Base-by-base conservation (phyloP, 805 yeast genomes). In the Metschnikowia bowlesiae region DNA sequence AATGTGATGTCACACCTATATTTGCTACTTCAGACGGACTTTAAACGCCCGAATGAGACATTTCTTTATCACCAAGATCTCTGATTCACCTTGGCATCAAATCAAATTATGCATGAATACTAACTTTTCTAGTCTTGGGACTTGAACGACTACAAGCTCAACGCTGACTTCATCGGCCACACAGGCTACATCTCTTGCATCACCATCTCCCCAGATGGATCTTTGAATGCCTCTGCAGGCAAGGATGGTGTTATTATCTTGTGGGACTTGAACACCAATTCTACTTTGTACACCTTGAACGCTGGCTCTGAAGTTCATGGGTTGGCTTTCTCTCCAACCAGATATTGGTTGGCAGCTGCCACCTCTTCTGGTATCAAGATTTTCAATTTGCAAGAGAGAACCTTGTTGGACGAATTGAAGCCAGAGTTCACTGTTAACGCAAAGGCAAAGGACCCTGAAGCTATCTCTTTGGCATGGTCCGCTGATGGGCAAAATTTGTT, bases 311-410 rank as follows among this genome's bases (percentile, higher is more conserved):
- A 92, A 83, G 90, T 94, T 67, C 89, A 89, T 78, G 95, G 97
- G 74, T 84, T 94, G 74, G 96, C 97, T 9, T 94, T 94, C 96
- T 92, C 98, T 76, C 99, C 99, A 81, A 89, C 89, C 96, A 91
- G 99, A 87, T 94, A 89, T 95, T 94, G 99, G 99, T 87, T 94
- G 77, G 92, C 96, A 75, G 99, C 98, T 80, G 98, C 99, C 72
- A 94, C 99, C 68, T 80, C 97, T 62, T 80, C 96, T 64, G 94
- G 97, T 71, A 89, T 94, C 83, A 92, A 91, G 88, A 85, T 94
- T 84, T 94, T 84, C 89, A 89, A 91, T 86, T 85, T 94, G 76
- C 94, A 90, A 81, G 91, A 87, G 80, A 86, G 95, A 80, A 80
- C 80, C 67, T 82, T 91, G 75, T 87, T 90, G 78, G 98, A 91